Evolutionary conservation across 805 yeast genomes (phyloP), one percentile per base, ranked within the genome.

Genomic region (Candida krabiensis): DNA sequence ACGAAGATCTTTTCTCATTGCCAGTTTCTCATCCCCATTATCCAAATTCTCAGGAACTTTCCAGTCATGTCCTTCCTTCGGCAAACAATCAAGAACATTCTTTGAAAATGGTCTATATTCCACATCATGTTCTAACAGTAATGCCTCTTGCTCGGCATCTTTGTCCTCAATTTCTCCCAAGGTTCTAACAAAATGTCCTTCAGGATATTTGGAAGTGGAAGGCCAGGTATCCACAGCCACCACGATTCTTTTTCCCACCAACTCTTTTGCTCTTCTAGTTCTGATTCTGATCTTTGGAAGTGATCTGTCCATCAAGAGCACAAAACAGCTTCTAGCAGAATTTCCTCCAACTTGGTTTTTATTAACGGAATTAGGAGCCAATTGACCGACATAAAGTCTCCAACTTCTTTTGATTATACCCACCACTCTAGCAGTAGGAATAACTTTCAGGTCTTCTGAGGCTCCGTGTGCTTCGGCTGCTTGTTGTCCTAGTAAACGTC

Each of bases 161-260:
- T 86, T 86, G 43, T 89, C 81, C 64, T 93, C 99, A 34, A 91
- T 78, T 14, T 78, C 90, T 47, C 99, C 99, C 22, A 93, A 71
- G 29, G 83, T 73, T 53, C 96, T 77, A 3, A 93, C 91, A 58
- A 87, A 91, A 63, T 93, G 99, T 7, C 99, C 99, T 54, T 85
- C 85, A 4, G 99, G 99, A 48, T 78, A 80, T 43, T 86, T 82
- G 5, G 96, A 85, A 42, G 77, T 72, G 1, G 80, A 66, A 1
- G 95, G 86, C 99, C 99, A 93, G 8, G 89, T 75, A 58, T 93
- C 99, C 28, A 95, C 82, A 0, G 95, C 87, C 15, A 91, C 81
- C 6, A 95, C 96, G 37, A 93, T 86, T 61, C 98, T 81, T 60
- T 90, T 82, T 4, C 95, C 95, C n/a, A 81, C 63, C 11, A 93